A percentile compares a stretch with the other conserved stretches of the same genome.
phyloP scores from a whole-genome alignment of 1,284 basidiomycete species.

The Phaffia rhodozyma region DNA sequence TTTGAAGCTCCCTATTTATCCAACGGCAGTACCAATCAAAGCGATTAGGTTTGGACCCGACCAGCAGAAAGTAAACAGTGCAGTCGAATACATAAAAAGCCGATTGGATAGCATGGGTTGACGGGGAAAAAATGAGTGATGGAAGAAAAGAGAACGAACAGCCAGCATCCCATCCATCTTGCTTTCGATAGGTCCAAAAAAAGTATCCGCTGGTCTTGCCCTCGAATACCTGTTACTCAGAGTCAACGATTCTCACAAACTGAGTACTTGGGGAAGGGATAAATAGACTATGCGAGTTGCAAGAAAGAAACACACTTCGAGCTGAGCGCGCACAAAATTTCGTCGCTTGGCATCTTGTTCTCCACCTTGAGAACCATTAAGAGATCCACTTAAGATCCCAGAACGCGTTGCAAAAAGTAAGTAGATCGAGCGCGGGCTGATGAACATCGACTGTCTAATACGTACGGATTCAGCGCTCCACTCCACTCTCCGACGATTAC shows the following conservation, averaged over 20 bases:
- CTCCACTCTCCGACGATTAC: slow-evolving; percentile 77
- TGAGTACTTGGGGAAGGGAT: neutral
- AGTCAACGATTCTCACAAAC: neutral
- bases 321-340: slow-evolving; percentile 52
- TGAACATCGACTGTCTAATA: neutral
- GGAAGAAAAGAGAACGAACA: slow-evolving; percentile 43
- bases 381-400: slow-evolving; percentile 35
- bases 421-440: neutral
- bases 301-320: slow-evolving; percentile 33
- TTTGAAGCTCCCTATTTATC: neutral
- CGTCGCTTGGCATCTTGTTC: slow-evolving; percentile 41
- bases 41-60: too few relatives aligned
- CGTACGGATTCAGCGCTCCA: slow-evolving; percentile 53
- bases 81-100: too few relatives aligned
- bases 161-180: slow-evolving; percentile 53
- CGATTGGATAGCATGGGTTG: neutral
- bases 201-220: slow-evolving; percentile 59
- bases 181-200: slow-evolving; percentile 82
- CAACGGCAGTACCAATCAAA: too few relatives aligned
- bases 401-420: neutral
- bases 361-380: slow-evolving; percentile 41
- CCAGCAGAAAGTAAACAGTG: too few relatives aligned
- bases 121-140: neutral
- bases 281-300: neutral
- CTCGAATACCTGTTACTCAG: slow-evolving; percentile 45